Evolutionary conservation across 1,284 basidiomycete genomes (phyloP).

Genomic region (Cerioporus squamosus): DNA sequence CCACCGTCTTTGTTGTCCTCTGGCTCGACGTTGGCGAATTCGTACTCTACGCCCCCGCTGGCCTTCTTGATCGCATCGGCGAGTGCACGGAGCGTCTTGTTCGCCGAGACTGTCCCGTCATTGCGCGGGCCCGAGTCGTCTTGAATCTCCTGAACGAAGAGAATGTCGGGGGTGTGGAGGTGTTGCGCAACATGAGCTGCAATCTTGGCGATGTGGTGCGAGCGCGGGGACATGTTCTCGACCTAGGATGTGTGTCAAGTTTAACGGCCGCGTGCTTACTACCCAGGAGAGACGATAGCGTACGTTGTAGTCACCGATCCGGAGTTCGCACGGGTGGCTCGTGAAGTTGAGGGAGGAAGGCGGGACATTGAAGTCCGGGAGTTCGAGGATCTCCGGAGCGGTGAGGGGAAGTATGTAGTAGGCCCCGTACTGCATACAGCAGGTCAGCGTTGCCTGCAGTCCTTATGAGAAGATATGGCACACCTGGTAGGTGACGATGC

Average conservation of each 20-base stretch:
- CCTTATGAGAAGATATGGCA: constrained; percentile 14
- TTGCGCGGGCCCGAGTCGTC: constrained; percentile 62
- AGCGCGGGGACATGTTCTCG: constrained; percentile 61
- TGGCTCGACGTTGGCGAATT: constrained; percentile 55
- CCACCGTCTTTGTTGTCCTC: constrained; percentile 65
- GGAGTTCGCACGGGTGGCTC: constrained; percentile 49
- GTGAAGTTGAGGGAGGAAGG: constrained; percentile 44
- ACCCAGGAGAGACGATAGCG: background rate
- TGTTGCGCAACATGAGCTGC: constrained; percentile 59
- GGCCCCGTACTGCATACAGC: constrained; percentile 43
- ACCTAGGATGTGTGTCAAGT: constrained; percentile 39
- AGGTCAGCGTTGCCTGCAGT: background rate
- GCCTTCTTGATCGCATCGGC: constrained; percentile 52
- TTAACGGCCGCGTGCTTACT: background rate
- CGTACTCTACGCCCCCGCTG: constrained; percentile 48
- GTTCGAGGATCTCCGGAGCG: constrained; percentile 50
- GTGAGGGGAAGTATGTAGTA: constrained; percentile 62
- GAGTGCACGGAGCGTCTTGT: constrained; percentile 56
- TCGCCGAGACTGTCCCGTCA: constrained; percentile 59
- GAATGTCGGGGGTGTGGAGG: constrained; percentile 60
- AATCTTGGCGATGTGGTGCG: constrained; percentile 50
- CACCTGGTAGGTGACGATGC: constrained; percentile 60
- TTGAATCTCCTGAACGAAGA: constrained; percentile 72
- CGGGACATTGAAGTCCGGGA: constrained; percentile 38
- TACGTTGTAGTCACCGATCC: constrained; percentile 67